Conservation (phyloP, 345 rosid genomes). For the Populus simonii region DNA sequence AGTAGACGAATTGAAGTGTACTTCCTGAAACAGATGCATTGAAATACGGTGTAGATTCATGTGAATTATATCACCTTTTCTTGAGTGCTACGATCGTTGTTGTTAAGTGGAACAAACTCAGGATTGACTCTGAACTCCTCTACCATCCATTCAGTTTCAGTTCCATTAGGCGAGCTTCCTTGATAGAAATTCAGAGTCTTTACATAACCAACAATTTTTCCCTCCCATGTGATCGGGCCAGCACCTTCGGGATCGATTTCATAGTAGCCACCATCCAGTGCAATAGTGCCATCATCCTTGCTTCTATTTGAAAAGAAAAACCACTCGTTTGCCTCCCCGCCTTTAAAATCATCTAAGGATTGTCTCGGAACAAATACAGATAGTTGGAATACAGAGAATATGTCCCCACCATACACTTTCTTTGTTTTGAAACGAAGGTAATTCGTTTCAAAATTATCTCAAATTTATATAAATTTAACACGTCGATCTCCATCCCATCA, state of each 20-base stretch:
- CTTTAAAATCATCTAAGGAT: not conserved
- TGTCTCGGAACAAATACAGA: no score
- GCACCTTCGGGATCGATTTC: not conserved
- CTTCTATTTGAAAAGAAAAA: not conserved
- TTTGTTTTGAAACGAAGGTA: no score
- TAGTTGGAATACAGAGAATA: no score
- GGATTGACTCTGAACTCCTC: not conserved
- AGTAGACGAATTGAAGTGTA: not conserved
- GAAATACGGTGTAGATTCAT: not conserved
- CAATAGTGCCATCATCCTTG: not conserved
- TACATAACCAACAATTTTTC: not conserved
- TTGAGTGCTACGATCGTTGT: not conserved
- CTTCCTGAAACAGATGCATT: not conserved
- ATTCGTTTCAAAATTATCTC: no score
- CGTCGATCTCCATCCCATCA: no score
- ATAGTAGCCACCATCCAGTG: not conserved
- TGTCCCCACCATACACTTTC: no score
- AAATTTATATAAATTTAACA: no score
- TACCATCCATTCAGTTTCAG: not conserved
- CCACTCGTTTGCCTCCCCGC: not conserved
- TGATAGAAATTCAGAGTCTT: not conserved
- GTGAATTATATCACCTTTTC: not conserved
- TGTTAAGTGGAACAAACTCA: not conserved
- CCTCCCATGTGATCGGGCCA: not conserved
- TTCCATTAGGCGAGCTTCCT: not conserved